Conservation (phyloP, 2,329 filamentous ascomycete genomes). For the Stylonectria norvegica region DNA sequence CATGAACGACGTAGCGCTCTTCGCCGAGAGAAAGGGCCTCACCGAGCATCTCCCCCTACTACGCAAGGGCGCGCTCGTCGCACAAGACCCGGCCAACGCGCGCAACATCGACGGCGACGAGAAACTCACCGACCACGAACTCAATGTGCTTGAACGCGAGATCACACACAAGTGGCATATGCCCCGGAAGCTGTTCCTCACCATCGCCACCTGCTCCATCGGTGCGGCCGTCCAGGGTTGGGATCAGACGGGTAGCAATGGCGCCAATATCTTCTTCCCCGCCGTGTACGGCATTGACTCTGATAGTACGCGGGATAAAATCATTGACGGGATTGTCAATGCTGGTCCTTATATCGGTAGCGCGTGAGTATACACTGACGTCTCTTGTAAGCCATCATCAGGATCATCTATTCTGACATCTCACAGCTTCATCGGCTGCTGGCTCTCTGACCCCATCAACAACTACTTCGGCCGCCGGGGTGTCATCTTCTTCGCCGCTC, state of each 20-base stretch:
- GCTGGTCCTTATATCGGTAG: slow-evolving; percentile 49
- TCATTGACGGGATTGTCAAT: slow-evolving; percentile 66
- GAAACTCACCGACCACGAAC: slow-evolving; percentile 46
- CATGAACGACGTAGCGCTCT: slow-evolving; percentile 57
- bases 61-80: slow-evolving; percentile 54
- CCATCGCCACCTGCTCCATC: slow-evolving; percentile 64
- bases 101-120: slow-evolving; percentile 53
- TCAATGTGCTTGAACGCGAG: slow-evolving; percentile 55
- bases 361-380: slow-evolving; percentile 36
- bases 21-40: slow-evolving; percentile 58
- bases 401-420: slow-evolving; percentile 8
- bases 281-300: slow-evolving; percentile 38
- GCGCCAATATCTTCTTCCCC: slow-evolving; percentile 61
- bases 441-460: slow-evolving; percentile 63
- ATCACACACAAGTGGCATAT: slow-evolving; percentile 63
- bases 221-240: slow-evolving; percentile 66
- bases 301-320: slow-evolving; percentile 29
- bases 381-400: background rate
- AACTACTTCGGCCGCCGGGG: slow-evolving; percentile 44
- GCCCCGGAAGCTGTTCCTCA: slow-evolving; percentile 60
- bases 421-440: slow-evolving; percentile 49
- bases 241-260: slow-evolving; percentile 62
- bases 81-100: slow-evolving; percentile 53
- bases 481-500: slow-evolving; percentile 68
- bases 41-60: slow-evolving; percentile 55